A percentile compares a stretch with the other conserved stretches of the same genome.
Evolutionary conservation across 2,329 filamentous ascomycete species (phyloP).

Genomic region (Zasmidium cellare): DNA sequence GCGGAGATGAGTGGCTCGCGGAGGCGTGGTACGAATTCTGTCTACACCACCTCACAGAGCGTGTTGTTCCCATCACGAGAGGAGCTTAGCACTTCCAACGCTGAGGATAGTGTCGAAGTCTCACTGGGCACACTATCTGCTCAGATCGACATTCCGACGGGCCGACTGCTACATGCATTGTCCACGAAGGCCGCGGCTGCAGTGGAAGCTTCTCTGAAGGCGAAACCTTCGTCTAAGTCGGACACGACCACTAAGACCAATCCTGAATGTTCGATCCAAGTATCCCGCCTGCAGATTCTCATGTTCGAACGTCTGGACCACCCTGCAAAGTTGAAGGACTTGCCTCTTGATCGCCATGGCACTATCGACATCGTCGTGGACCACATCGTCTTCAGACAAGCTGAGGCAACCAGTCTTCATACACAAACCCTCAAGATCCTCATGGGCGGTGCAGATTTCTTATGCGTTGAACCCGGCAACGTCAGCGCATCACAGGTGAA

Average conservation of each 20-base stretch:
- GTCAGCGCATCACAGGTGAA: slow-evolving; percentile 15
- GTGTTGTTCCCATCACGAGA: slow-evolving; percentile 7
- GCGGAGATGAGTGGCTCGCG: slow-evolving; percentile 39
- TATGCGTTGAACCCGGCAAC: slow-evolving; percentile 20
- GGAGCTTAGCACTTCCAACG: not conserved
- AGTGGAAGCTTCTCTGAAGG: not conserved
- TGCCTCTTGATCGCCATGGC: not conserved
- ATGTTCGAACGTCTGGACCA: not conserved
- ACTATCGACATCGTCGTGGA: slow-evolving; percentile 13
- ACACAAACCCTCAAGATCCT: slow-evolving; percentile 19
- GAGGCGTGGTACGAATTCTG: slow-evolving; percentile 8
- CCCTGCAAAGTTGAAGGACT: not conserved
- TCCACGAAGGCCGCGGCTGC: slow-evolving; percentile 1
- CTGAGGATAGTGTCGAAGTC: slow-evolving; percentile 12
- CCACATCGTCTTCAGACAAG: slow-evolving; percentile 1
- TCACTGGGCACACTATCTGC: slow-evolving; percentile 16
- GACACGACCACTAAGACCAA: not conserved
- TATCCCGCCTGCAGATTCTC: slow-evolving; percentile 8
- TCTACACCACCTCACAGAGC: slow-evolving; percentile 4
- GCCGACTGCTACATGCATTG: slow-evolving; percentile 20
- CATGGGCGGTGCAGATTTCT: slow-evolving; percentile 26
- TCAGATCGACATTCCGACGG: slow-evolving; percentile 23
- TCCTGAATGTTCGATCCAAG: not conserved
- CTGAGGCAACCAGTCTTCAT: slow-evolving; percentile 1
- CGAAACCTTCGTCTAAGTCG: too few relatives aligned